Percentiles rank a stretch among this genome's conserved stretches.
These are phyloP conservation scores for Aspergillus sp. DNA, from an alignment of 2,329 filamentous ascomycete species.

Conservation along the genomic window DNA sequence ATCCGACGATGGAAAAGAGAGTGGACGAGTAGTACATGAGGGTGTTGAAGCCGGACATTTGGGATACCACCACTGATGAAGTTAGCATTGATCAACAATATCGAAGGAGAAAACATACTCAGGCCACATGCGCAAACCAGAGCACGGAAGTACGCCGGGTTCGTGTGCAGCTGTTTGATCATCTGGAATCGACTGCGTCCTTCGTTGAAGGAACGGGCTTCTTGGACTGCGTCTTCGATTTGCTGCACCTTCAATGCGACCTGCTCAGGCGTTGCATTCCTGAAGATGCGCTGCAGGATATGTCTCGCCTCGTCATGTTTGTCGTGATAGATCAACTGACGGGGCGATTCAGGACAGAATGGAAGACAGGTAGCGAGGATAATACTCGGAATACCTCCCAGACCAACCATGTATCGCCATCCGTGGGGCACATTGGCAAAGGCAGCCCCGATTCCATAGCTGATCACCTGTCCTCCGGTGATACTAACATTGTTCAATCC, in stretches of 20 bases:
- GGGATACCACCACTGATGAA: slow-evolving; percentile 46
- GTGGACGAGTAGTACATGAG: slow-evolving; percentile 44
- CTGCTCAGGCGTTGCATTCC: slow-evolving; percentile 24
- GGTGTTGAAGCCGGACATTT: slow-evolving; percentile 44
- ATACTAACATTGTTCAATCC: slow-evolving; percentile 44
- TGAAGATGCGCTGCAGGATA: slow-evolving; percentile 26
- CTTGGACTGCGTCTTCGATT: slow-evolving; percentile 36
- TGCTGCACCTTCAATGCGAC: slow-evolving; percentile 16
- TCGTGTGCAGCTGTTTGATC: slow-evolving; percentile 44
- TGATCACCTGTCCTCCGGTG: slow-evolving; percentile 39
- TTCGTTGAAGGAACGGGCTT: slow-evolving; percentile 36
- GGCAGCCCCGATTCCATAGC: slow-evolving; percentile 39
- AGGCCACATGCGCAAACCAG: slow-evolving; percentile 43
- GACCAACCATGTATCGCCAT: slow-evolving; percentile 50
- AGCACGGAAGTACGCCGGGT: slow-evolving; percentile 32
- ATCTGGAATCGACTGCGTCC: slow-evolving; percentile 38
- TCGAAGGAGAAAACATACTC: too few species aligned
- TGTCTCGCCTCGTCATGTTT: slow-evolving; percentile 24
- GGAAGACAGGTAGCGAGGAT: slow-evolving; percentile 41
- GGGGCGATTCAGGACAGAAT: slow-evolving; percentile 36
- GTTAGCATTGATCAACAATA: too few species aligned
- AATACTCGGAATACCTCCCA: slow-evolving; percentile 45
- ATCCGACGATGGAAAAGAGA: slow-evolving; percentile 45
- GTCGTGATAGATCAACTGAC: slow-evolving; percentile 16
- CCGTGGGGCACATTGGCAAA: slow-evolving; percentile 39